Evolutionary conservation across 192 early-diverging fungal species (phyloP), one percentile per base, ranked within the genome.

Genomic region (Irineochytrium annulatum): DNA sequence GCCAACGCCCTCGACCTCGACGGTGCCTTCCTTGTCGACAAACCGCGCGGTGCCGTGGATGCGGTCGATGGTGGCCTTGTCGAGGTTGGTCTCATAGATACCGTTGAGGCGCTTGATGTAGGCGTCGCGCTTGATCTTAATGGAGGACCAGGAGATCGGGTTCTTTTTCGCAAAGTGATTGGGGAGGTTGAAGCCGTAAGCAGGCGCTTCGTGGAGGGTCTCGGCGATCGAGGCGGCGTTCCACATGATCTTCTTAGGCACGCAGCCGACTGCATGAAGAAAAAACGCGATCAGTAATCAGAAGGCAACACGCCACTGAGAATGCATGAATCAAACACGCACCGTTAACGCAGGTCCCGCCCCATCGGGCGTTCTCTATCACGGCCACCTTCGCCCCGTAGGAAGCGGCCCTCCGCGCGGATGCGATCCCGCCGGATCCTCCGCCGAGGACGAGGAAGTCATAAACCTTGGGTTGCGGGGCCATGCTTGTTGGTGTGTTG

Each of bases 381-480:
- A 98, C 69, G 34, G 85, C 93, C 2, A 96, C 94, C 64, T 90
- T 91, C 55, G 91, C 89, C 31, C 92, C 92, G 66, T 97, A 90
- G 22, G 84, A 78, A 5, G 91, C 91, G 16, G 96, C 96, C 37
- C 96, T 83, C 49, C 96, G 84, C 3, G 96, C 94, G 22, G 89
- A 90, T 24, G 93, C 96, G 28, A 99, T 74, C 19, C 96, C 95
- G 34, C 82, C 82, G 65, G 82, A 86, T 37, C 95, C 93, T 63
- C 90, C 95, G 57, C 95, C 95, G 57, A 96, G 87, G 37, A 98
- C 93, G n/a, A 98, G 82, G 71, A 90, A 95, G 68, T 98, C 94
- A 66, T 72, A 82, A 17, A 74, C 60, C 41, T 67, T 70, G 33
- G 72, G 64, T 31, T 70, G 45, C 34, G 64, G 54, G 30, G 57